A percentile compares a stretch with the other conserved stretches of the same genome.
Evolutionary conservation across 305 asterid species (phyloP).

Genomic region (Solanum hybrid): DNA sequence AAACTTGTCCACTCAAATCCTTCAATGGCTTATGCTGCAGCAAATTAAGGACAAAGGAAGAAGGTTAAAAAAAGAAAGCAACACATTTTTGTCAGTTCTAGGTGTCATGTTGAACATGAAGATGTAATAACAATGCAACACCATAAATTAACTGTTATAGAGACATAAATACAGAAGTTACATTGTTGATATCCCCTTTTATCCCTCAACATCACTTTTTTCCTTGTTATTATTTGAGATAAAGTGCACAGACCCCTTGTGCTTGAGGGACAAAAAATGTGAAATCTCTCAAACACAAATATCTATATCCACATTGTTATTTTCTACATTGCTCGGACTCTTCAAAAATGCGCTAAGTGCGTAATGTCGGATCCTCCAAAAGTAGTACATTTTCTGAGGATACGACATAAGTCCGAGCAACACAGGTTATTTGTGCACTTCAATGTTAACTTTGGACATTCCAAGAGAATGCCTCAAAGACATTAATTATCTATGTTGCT

Average conservation of each 20-base stretch:
- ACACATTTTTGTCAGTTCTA: background rate
- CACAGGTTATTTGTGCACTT: background rate
- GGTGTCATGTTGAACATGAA: background rate
- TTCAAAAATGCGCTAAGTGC: background rate
- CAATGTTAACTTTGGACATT: background rate
- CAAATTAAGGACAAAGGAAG: background rate
- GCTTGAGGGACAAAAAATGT: background rate
- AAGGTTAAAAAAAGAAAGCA: background rate
- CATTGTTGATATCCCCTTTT: background rate
- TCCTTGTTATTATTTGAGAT: background rate
- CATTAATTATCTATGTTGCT: background rate
- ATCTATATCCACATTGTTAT: background rate
- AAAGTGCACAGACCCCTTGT: background rate
- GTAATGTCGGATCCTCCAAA: background rate
- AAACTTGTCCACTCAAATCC: conserved; percentile 86
- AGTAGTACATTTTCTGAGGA: background rate
- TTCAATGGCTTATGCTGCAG: conserved; percentile 86
- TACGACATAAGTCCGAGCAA: background rate
- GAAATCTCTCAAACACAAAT: background rate
- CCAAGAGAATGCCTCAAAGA: background rate
- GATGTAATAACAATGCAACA: background rate
- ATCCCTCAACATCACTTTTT: background rate
- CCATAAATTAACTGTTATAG: background rate
- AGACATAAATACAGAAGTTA: background rate
- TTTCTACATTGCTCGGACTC: background rate